Conservation (phyloP, 352 stramenopile species). For the Pythium pyrilobum region DNA sequence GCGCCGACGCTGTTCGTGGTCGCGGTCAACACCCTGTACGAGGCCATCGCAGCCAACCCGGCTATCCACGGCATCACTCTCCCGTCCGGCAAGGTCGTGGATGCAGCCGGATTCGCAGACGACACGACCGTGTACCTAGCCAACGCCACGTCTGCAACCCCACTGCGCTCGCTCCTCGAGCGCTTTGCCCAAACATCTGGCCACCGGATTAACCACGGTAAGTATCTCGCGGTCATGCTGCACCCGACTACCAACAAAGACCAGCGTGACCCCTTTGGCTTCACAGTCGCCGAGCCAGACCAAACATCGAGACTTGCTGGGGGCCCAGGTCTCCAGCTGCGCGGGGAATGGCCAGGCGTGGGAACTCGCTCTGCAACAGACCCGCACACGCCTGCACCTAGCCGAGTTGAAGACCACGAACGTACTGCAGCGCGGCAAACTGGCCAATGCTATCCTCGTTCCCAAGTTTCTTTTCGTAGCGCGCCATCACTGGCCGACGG, state of each 20-base stretch:
- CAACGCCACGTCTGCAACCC: background rate
- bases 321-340: no score
- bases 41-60: background rate
- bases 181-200: background rate
- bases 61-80: background rate
- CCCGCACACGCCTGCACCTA: background rate
- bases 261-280: background rate
- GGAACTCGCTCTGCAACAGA: background rate
- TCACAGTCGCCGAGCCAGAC: no score
- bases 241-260: background rate
- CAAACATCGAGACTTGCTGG: no score
- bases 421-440: slow-evolving; percentile 1
- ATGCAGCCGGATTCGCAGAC: slow-evolving; percentile 2
- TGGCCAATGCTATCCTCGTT: background rate
- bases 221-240: background rate
- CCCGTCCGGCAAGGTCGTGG: background rate
- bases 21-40: slow-evolving; percentile 3
- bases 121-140: background rate
- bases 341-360: no score
- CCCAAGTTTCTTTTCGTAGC: slow-evolving; percentile 11
- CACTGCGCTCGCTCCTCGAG: background rate
- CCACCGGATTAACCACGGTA: background rate
- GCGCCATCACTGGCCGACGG: background rate
- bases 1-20: slow-evolving; percentile 10
- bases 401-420: slow-evolving; percentile 6